A percentile compares a stretch with the other conserved stretches of the same genome.
Evolutionary conservation across 164 flowering plant genomes (phyloP).

Genomic region (Houttuynia cordata): DNA sequence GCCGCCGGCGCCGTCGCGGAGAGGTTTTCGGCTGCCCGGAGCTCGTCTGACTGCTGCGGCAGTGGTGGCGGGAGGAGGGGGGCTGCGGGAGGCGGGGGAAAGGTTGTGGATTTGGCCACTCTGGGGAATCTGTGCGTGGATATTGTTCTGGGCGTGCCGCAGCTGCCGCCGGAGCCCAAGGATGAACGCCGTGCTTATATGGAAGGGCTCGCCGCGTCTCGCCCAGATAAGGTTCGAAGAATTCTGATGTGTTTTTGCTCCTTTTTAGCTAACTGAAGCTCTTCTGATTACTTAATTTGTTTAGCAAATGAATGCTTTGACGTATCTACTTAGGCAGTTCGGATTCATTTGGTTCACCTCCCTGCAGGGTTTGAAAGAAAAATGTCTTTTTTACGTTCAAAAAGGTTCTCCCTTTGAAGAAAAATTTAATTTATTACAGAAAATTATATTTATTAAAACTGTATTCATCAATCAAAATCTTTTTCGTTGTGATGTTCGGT

Average conservation of each 20-base stretch:
- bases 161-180: slow-evolving; percentile 56
- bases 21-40: slow-evolving; percentile 3
- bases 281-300: background rate
- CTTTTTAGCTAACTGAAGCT: background rate
- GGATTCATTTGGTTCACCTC: too few relatives aligned
- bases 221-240: slow-evolving; percentile 49
- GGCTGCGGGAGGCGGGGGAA: slow-evolving; percentile 13
- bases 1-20: background rate
- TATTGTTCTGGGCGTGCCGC: slow-evolving; percentile 73
- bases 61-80: slow-evolving; percentile 6
- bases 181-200: slow-evolving; percentile 58
- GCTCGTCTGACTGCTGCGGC: background rate
- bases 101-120: slow-evolving; percentile 57
- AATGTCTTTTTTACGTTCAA: too few relatives aligned
- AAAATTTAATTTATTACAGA: too few relatives aligned
- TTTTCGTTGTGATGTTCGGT: too few relatives aligned
- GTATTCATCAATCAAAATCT: too few relatives aligned
- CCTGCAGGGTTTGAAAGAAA: too few relatives aligned
- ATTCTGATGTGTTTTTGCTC: background rate
- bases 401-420: too few relatives aligned
- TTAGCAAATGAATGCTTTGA: too few relatives aligned
- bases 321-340: too few relatives aligned
- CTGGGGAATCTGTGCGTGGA: slow-evolving; percentile 90
- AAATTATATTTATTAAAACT: too few relatives aligned
- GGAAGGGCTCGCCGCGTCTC: slow-evolving; percentile 56